Evolutionary conservation across 1,284 basidiomycete species (phyloP).

Genomic region (Moesziomyces antarcticus): DNA sequence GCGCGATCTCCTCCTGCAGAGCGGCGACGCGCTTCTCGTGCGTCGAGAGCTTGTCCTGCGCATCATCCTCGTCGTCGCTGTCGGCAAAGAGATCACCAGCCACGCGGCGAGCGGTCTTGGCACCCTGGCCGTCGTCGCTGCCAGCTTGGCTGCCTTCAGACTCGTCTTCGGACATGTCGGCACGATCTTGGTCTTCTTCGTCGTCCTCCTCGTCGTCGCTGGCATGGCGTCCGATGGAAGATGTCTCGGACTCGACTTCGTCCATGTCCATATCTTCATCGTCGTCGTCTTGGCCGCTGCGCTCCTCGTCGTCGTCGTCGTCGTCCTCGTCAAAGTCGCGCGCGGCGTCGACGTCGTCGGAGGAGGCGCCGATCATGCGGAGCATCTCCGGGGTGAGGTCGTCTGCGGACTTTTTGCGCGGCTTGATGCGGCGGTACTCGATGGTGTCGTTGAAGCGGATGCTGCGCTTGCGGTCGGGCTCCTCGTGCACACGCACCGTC

Average conservation of each 20-base stretch:
- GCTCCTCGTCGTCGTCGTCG: slow-evolving; percentile 17
- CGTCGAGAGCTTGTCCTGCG: slow-evolving; percentile 68
- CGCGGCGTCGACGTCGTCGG: slow-evolving; percentile 23
- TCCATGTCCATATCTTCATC: slow-evolving; percentile 54
- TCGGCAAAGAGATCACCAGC: slow-evolving; percentile 72
- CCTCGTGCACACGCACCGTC: slow-evolving; percentile 62
- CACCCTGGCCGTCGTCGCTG: slow-evolving; percentile 58
- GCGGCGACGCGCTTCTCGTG: slow-evolving; percentile 72
- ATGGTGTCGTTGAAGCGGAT: slow-evolving; percentile 84
- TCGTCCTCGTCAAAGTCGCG: slow-evolving; percentile 30
- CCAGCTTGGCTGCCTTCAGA: too few species aligned
- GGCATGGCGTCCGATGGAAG: slow-evolving; percentile 27
- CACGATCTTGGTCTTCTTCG: slow-evolving; percentile 56
- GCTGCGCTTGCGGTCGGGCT: slow-evolving; percentile 39
- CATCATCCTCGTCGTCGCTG: slow-evolving; percentile 69
- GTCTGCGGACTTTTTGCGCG: slow-evolving; percentile 44
- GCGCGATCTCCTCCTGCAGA: slow-evolving; percentile 71
- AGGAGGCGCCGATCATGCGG: slow-evolving; percentile 23
- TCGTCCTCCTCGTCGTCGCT: slow-evolving; percentile 52
- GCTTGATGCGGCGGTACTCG: slow-evolving; percentile 74
- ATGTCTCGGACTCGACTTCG: slow-evolving; percentile 47
- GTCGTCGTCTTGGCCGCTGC: slow-evolving; percentile 66
- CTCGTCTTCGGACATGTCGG: slow-evolving; percentile 10
- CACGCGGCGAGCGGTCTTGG: slow-evolving; percentile 70
- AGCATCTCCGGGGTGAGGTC: slow-evolving; percentile 45